Base-by-base conservation (phyloP, 345 rosid species). In the Nasturtium officinale region DNA sequence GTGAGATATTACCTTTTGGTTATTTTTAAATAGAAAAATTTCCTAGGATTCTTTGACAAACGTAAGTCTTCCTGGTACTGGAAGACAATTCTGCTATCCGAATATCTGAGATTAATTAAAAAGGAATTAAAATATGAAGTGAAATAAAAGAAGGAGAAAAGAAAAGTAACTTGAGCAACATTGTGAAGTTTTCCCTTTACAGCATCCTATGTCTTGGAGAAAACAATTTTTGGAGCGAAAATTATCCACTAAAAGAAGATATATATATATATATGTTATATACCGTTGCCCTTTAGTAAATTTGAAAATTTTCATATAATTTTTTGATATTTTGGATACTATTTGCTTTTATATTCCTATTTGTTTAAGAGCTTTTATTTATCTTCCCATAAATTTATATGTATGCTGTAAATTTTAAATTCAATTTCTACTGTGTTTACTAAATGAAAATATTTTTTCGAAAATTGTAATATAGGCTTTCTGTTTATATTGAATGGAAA, bases 121-220 rank as follows among this genome's bases (percentile, higher is more conserved):
- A 73, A 42, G 9, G 17, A 61, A 42, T 58, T 74, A 69, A 80
- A 80, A 77, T 70, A 80, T 52, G 59, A 87, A 72, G 83, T 84
- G 76, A 69, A 68, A 81, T 15, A 57, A 38, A 67, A 50, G 38
- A 73, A 56, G 60, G 47, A 47, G 56, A 62, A 63, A 71, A 63
- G 50, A 56, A 69, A 77, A 77, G 71, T 57, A 57, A 67, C 35
- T 37, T 53, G n/a, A 16, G 69, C 82, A 81, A 70, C 77, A 73
- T 78, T 81, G 69, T 61, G 65, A 78, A 82, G 26, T 68, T 52
- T 75, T 46, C 59, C 71, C 78, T 86, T 78, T 70, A 67, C 71
- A 81, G 90, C 80, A 83, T 85, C 89, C 86, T 78, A 80, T 84
- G 89, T 72, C 85, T 87, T 63, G 87, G 82, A 85, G 16, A 58